Evolutionary conservation across 495 filamentous ascomycete species (phyloP), one percentile per base, ranked within the genome.

Genomic region (Parathielavia appendiculata): DNA sequence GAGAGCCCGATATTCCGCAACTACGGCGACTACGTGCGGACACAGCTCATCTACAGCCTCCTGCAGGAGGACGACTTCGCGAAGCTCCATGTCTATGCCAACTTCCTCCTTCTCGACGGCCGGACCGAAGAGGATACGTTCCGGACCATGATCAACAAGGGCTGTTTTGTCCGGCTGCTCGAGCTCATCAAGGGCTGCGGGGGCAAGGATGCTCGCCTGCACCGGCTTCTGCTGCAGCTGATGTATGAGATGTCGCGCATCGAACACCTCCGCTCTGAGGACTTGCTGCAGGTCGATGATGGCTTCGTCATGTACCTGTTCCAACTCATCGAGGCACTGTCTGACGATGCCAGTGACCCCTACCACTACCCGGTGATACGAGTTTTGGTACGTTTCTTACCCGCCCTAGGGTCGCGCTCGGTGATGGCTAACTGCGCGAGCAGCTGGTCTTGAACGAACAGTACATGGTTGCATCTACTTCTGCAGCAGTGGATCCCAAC

Each of bases 181-280:
- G 90, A 96, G 61, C 76, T 97, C 32, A 87, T 97, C 58, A 82
- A 86, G 66, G 74, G 73, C 16, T 77, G 81, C 49, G 81, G 77
- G 54, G 76, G 79, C 13, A 76, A 83, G 41, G 87, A 92, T 66
- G 75, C 79, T 16, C 81, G 85, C 47, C 76, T 97, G 57, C 91
- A 96, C 76, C 81, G 87, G 32, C 74, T 91, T 35, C 76, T 96
- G 30, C 79, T 98, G 72, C 88, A 97, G 72, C 74, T 98, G 58
- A 78, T 97, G 62, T 98, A 96, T 71, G 93, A 97, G 77, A 96
- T 97, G 90, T 95, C 90, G 43, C 82, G 95, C 49, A 90, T 97
- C 70, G 92, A 97, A 73, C 79, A 85, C 48, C 69, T 98, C 19
- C 85, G 82, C 60, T 73, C 78, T 55, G 84, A 91, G 58, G 92